Evolutionary conservation across 495 filamentous ascomycete species (phyloP), one percentile per base, ranked within the genome.

Genomic region (Lindgomyces ingoldianus): DNA sequence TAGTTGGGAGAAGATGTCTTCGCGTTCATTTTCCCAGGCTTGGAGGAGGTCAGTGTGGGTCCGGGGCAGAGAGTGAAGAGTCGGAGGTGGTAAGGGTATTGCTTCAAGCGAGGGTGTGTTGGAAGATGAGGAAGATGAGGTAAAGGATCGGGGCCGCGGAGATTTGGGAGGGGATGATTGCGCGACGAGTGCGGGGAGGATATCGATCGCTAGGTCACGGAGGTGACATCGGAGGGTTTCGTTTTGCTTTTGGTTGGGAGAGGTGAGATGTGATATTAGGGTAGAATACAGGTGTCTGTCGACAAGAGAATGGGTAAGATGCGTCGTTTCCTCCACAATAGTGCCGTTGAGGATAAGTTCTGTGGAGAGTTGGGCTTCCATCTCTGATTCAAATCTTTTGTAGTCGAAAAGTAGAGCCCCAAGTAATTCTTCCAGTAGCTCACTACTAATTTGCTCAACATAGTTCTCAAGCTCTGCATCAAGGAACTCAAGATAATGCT

Each of bases 21-120:
- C 55, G 39, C 52, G 52, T 18, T 55, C 52, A 27, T 55, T 55
- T 41, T 55, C 52, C 52, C 52, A 55, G n/a, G 52, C 52, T 41
- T 55, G 52, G 4, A 55, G 30, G 11, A 55, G 29, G 29, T 55
- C 52, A 3, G 12, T 3, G 29, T 4, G 25, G 11, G 52, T 55
- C 21, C 29, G 52, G 6, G 52, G 52, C 16, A n/a, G 29, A 10
- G 52, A 36, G 52, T 55, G 52, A 9, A 55, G 52, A 4, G 26
- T 36, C 4, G 52, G 14, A 3, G 22, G 9, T 29, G 18, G 24
- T 25, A 25, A 29, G 4, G 19, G n/a, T n/a, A n/a, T n/a, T n/a
- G n/a, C n/a, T n/a, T n/a, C n/a, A n/a, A n/a, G n/a, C n/a, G n/a
- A n/a, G n/a, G n/a, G n/a, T n/a, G n/a, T n/a, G n/a, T n/a, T n/a